phyloP scores from a whole-genome alignment of 1,139 yeast genomes.

The Yamadazyma sp. region DNA sequence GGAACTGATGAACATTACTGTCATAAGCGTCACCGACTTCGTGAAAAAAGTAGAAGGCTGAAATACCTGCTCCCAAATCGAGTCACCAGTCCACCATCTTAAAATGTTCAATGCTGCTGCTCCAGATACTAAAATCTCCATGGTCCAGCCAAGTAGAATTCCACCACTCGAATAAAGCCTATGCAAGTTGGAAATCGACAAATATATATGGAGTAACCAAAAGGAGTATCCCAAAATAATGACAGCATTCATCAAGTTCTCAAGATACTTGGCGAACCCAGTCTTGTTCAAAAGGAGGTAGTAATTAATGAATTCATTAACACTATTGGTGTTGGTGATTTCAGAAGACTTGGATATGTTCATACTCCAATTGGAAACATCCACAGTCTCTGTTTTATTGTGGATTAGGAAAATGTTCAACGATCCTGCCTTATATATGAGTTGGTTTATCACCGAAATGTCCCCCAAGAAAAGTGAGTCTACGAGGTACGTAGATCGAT shows the following conservation, averaged over 20 bases:
- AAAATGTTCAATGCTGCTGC: slow-evolving; percentile 49
- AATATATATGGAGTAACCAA: slow-evolving; percentile 23
- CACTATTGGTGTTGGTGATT: slow-evolving; percentile 4
- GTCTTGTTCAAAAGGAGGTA: slow-evolving; percentile 19
- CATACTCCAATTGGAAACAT: neutral
- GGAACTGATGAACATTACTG: slow-evolving; percentile 30
- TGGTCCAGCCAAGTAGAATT: slow-evolving; percentile 58
- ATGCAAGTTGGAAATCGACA: slow-evolving; percentile 55
- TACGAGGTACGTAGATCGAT: slow-evolving; percentile 19
- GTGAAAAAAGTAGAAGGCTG: slow-evolving; percentile 33
- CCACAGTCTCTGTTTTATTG: slow-evolving; percentile 3
- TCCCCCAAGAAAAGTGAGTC: slow-evolving; percentile 39
- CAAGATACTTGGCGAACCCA: slow-evolving; percentile 7
- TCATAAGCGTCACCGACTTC: slow-evolving; percentile 25
- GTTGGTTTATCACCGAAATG: slow-evolving; percentile 47
- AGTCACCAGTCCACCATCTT: slow-evolving; percentile 17
- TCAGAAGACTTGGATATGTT: neutral
- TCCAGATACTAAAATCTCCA: slow-evolving; percentile 50
- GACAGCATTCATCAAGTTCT: slow-evolving; percentile 5
- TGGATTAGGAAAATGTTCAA: slow-evolving; percentile 37
- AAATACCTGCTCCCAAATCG: slow-evolving; percentile 28
- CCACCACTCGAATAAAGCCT: slow-evolving; percentile 62
- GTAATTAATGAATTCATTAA: slow-evolving; percentile 23
- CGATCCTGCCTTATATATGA: slow-evolving; percentile 45
- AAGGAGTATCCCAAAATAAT: slow-evolving; percentile 10